Base-by-base conservation (phyloP, 2,329 filamentous ascomycete species). In the Plectosphaerella plurivora region DNA sequence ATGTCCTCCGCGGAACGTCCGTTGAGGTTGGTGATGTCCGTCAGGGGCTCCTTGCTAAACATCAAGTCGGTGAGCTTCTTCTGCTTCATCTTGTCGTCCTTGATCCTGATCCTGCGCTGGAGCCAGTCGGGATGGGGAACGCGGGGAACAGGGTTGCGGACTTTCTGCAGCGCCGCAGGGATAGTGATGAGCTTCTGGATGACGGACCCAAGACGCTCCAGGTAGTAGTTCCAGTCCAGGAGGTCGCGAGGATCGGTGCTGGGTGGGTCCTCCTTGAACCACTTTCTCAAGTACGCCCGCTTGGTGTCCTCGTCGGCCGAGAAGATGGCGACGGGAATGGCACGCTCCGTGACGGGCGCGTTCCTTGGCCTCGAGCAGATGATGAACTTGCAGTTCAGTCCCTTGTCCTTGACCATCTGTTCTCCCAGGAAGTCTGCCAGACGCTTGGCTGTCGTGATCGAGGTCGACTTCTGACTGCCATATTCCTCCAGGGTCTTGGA, bases 161-260 rank as follows among this genome's bases (percentile, higher is more conserved):
- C 81, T 71, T 96, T 97, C 67, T 99, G 94, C 49, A 99, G 77
- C 3, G 95, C 94, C 15, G 94, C 95, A 3, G 94, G 94, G 59
- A 99, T 99, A 1, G 95, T 99, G 65, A 99, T 96, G 51, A 99
- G 82, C 69, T 99, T 99, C 71, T 99, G 94, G 49, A 99, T 95
- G 51, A 99, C 94, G 1, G 93, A 97, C 1, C 92, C 93, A 18
- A 99, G 77, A 73, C 94, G 91, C 64, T 99, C 95, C 2, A 92
- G 78, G 66, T 99, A 99, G 70, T 99, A 99, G 59, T 91, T 82
- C 94, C 94, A 99, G 68, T 99, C 94, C 49, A 99, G 86, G 12
- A 99, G 79, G 18, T 84, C 86, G 62, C 95, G 82, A 7, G 92
- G 92, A 67, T 99, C 94, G 68, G 94, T 95, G 65, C 96, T 88